A percentile compares a stretch with the other conserved stretches of the same genome.
Evolutionary conservation across 2,329 filamentous ascomycete genomes (phyloP).

Genomic region (Atkinsonella texensis): DNA sequence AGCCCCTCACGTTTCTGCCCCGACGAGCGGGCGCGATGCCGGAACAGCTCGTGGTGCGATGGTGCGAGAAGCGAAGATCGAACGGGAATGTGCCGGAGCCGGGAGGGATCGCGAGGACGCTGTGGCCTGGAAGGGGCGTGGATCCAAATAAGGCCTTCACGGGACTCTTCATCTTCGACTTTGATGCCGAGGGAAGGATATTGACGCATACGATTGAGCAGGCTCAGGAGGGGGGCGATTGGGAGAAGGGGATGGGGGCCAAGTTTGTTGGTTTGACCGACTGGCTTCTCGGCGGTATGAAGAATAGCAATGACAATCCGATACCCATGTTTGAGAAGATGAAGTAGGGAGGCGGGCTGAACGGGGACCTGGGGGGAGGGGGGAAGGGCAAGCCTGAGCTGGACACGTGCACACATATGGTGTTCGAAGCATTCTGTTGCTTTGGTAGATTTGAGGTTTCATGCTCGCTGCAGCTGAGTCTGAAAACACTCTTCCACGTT

Average conservation of each 20-base stretch:
- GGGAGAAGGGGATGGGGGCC: slow-evolving; percentile 68
- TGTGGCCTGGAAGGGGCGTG: slow-evolving; percentile 17
- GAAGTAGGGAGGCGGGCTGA: slow-evolving; percentile 9
- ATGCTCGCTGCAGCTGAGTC: not conserved
- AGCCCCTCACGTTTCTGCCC: slow-evolving; percentile 35
- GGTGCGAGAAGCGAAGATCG: slow-evolving; percentile 44
- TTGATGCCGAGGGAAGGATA: slow-evolving; percentile 76
- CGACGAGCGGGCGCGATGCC: slow-evolving; percentile 41
- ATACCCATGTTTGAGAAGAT: slow-evolving; percentile 25
- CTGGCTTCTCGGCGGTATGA: slow-evolving; percentile 76
- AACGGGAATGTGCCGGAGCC: slow-evolving; percentile 17
- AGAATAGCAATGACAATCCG: slow-evolving; percentile 19
- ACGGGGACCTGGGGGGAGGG: not conserved
- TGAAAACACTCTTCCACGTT: too few species aligned
- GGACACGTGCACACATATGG: not conserved
- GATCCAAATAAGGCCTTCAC: slow-evolving; percentile 67
- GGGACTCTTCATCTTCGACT: slow-evolving; percentile 90
- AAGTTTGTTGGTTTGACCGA: slow-evolving; percentile 87
- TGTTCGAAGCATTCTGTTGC: not conserved
- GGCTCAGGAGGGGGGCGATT: slow-evolving; percentile 70
- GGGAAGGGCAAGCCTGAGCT: not conserved
- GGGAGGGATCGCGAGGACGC: slow-evolving; percentile 33
- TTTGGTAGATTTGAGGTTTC: not conserved
- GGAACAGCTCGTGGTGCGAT: slow-evolving; percentile 83
- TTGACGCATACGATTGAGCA: slow-evolving; percentile 89